Evolutionary conservation across 2,329 filamentous ascomycete species (phyloP), one percentile per base, ranked within the genome.

Genomic region (Cercospora citrullina): DNA sequence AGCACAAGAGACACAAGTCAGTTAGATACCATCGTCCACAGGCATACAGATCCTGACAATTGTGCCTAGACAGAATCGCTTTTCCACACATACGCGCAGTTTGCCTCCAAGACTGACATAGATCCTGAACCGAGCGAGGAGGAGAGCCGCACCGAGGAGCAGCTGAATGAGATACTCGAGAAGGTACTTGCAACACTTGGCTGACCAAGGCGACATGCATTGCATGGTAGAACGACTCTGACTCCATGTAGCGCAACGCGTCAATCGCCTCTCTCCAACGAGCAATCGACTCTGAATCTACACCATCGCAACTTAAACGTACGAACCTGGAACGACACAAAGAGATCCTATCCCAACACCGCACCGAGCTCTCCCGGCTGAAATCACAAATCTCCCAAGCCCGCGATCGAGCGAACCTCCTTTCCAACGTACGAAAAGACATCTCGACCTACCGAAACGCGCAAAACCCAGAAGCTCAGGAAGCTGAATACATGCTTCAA

Each of bases 401-500:
- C 60, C 91, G 95, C 76, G 90, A 96, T 80, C 90, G 93, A 72
- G 91, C 92, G 66, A 97, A 98, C 80, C 88, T 99, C 33, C 88
- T 99, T 65, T 91, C 90, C 63, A 95, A 93, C 76, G 93, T 99
- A 60, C 91, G 93, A 71, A 91, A 91, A 75, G 95, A 99, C 79
- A 98, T 98, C 79, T 87, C 93, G 79, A 89, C 92, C 64, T 97
- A 97, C 82, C 91, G 91, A 64, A 87, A 90, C 60, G 66, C 68
- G 26, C 71, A 76, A 53, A 95, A 96, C 78, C 92, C 92, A 8
- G 91, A 88, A 73, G 89, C 89, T 2, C 91, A 90, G 64, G 95
- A 98, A 82, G 93, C 93, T 58, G 94, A 99, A 69, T 99, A 98
- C 83, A 97, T 99, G 94, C 86, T 99, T 30, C 91, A 92, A 75